phyloP scores from a whole-genome alignment of 2,329 filamentous ascomycete species.

The Hypoxylon sp. region DNA sequence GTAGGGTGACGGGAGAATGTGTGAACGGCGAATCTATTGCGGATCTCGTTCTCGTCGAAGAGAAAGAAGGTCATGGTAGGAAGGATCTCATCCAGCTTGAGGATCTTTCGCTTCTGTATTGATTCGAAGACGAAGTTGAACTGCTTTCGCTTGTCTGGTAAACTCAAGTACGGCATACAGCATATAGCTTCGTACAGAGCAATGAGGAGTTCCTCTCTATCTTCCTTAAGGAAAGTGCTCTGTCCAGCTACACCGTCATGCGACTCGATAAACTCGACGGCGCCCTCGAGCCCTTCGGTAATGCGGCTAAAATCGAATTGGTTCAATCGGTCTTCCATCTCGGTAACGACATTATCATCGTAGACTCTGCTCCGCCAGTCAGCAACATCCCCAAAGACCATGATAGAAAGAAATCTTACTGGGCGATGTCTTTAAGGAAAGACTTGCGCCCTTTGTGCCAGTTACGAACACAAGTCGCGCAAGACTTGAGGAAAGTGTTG shows the following conservation, averaged over 20 bases:
- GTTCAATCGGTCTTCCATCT: constrained; percentile 71
- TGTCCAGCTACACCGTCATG: constrained; percentile 59
- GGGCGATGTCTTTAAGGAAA: constrained; percentile 73
- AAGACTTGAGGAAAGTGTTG: constrained; percentile 72
- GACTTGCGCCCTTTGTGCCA: constrained; percentile 79
- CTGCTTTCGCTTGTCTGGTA: constrained; percentile 65
- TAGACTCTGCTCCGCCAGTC: constrained; percentile 43
- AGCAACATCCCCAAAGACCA: constrained; percentile 14
- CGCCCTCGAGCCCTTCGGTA: constrained; percentile 70
- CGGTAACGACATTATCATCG: constrained; percentile 65
- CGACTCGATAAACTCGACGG: constrained; percentile 66
- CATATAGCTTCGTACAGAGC: constrained; percentile 91
- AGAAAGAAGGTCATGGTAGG: constrained; percentile 89
- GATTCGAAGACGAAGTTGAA: constrained; percentile 89
- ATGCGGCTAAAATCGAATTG: constrained; percentile 74
- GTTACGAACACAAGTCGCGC: constrained; percentile 78
- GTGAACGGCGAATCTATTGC: constrained; percentile 76
- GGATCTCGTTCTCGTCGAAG: constrained; percentile 77
- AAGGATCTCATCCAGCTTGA: constrained; percentile 80
- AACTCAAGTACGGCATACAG: constrained; percentile 80
- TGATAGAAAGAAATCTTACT: constrained; percentile 60
- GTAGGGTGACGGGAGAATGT: constrained; percentile 76
- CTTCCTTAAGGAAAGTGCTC: constrained; percentile 58
- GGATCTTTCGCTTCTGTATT: constrained; percentile 82
- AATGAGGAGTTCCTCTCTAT: constrained; percentile 74